phyloP scores from a whole-genome alignment of 148 eudicot species.

The Amaranthus palmeri region DNA sequence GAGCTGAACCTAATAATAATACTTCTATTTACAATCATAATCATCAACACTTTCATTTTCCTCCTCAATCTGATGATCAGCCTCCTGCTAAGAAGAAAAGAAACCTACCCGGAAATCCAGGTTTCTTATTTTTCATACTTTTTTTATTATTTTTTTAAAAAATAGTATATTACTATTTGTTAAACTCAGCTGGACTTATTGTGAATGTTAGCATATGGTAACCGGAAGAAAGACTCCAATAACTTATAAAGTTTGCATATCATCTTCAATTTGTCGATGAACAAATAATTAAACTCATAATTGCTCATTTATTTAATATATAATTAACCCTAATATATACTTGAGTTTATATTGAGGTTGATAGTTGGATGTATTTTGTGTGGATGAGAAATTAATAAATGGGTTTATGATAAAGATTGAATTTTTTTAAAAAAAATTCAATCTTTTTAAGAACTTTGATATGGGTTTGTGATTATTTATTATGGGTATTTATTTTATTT shows the following conservation, averaged over 20 bases:
- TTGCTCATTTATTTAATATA: too few species aligned
- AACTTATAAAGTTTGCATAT: too few species aligned
- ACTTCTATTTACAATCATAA: conserved; percentile 27
- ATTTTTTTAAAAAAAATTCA: neutral
- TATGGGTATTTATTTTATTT: conserved; percentile 1
- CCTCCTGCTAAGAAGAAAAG: conserved; percentile 65
- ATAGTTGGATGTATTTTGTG: too few species aligned
- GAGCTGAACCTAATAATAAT: conserved; percentile 31
- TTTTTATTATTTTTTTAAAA: neutral
- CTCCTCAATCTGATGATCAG: conserved; percentile 24
- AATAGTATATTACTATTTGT: too few species aligned
- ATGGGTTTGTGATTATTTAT: conserved; percentile 1
- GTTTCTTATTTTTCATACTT: conserved; percentile 22
- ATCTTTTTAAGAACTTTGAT: neutral
- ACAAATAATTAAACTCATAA: too few species aligned
- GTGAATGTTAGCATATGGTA: too few species aligned
- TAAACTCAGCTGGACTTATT: too few species aligned
- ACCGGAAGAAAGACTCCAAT: too few species aligned
- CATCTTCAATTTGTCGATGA: too few species aligned
- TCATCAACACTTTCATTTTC: conserved; percentile 30
- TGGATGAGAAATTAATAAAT: too few species aligned
- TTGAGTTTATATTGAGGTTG: too few species aligned
- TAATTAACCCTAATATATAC: too few species aligned
- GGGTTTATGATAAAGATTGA: neutral
- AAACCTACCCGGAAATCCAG: conserved; percentile 94